Evolutionary conservation across 2,329 filamentous ascomycete species (phyloP), one percentile per base, ranked within the genome.

Genomic region (Escovopsis sp.): DNA sequence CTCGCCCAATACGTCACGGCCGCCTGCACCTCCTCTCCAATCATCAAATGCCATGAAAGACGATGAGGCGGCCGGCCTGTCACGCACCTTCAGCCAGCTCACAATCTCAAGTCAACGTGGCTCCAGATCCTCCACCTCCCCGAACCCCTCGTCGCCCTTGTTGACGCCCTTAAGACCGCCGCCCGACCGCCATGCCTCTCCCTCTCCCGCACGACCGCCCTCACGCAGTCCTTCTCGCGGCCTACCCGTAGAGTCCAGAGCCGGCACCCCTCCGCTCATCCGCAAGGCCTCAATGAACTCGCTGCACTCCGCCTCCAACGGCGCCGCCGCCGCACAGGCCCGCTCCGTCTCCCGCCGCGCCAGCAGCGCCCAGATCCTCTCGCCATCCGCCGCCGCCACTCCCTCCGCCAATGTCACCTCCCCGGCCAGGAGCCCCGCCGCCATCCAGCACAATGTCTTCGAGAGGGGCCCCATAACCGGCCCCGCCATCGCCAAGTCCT

Each of bases 401-500:
- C 10, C 48, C 60, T 31, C 42, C 45, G 29, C 40, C 39, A 35
- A 46, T 47, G 6, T 39, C 49, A 30, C 27, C 27, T 47, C 59
- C 24, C 64, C 58, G 31, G 63, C 64, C 64, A 3, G 52, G 60
- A 12, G 48, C 60, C 33, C 42, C 44, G 29, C 40, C 39, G 37
- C 47, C 47, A 7, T 39, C 48, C 11, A 9, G 8, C 4, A 29
- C 5, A 53, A 57, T 20, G 50, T 57, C 16, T 58, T 59, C 13
- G 60, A 61, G 44, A 62, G 57, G 44, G 60, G 64, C 4, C 52
- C 58, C 6, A 59, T 61, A n/a, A 76, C 70, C 1, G 62, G 72
- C 11, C 60, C 60, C 33, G 65, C 72, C 24, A 62, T 89, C 35
- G 84, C 84, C 4, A 72, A 68, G 38, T 70, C 75, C 8, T 76